phyloP scores from a whole-genome alignment of 768 basidiomycete species.

The Gloeophyllum trabeum region DNA sequence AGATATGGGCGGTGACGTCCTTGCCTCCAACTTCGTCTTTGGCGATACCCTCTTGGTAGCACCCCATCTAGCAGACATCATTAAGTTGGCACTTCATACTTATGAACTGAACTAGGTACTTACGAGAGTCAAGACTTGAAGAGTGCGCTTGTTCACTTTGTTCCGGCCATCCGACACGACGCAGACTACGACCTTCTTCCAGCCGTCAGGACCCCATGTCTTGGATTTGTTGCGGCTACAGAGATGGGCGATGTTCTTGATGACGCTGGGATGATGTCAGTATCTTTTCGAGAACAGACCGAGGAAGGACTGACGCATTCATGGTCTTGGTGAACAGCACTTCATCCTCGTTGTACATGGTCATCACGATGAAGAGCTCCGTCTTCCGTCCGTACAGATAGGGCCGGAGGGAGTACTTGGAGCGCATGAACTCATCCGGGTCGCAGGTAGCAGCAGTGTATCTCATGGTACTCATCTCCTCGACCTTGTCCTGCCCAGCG shows the following conservation, averaged over 20 bases:
- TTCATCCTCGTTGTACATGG: slow-evolving; percentile 94
- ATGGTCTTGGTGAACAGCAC: slow-evolving; percentile 69
- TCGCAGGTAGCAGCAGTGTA: slow-evolving; percentile 88
- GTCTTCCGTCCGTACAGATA: slow-evolving; percentile 74
- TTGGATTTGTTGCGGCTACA: slow-evolving; percentile 61
- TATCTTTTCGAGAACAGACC: not conserved
- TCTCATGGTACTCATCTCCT: slow-evolving; percentile 76
- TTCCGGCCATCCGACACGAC: slow-evolving; percentile 77
- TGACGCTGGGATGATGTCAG: slow-evolving; percentile 31
- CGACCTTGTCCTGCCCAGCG: slow-evolving; percentile 43
- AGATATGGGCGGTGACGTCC: slow-evolving; percentile 90
- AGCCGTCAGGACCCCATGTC: slow-evolving; percentile 81
- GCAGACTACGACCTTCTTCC: slow-evolving; percentile 87
- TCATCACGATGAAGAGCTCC: slow-evolving; percentile 93
- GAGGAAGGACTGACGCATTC: slow-evolving; percentile 51
- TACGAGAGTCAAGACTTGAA: slow-evolving; percentile 80
- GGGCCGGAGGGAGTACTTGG: slow-evolving; percentile 67
- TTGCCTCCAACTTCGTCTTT: slow-evolving; percentile 84
- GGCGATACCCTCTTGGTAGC: slow-evolving; percentile 82
- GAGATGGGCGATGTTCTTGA: slow-evolving; percentile 79
- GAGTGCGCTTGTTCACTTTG: slow-evolving; percentile 84
- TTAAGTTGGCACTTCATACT: slow-evolving; percentile 1
- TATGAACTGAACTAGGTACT: slow-evolving; percentile 13
- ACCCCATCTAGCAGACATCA: slow-evolving; percentile 57
- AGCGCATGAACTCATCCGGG: slow-evolving; percentile 77